Percentiles rank a stretch among this genome's conserved stretches.
phyloP scores from a whole-genome alignment of 495 filamentous ascomycete species.

The Aspergillus saccharolyticus region DNA sequence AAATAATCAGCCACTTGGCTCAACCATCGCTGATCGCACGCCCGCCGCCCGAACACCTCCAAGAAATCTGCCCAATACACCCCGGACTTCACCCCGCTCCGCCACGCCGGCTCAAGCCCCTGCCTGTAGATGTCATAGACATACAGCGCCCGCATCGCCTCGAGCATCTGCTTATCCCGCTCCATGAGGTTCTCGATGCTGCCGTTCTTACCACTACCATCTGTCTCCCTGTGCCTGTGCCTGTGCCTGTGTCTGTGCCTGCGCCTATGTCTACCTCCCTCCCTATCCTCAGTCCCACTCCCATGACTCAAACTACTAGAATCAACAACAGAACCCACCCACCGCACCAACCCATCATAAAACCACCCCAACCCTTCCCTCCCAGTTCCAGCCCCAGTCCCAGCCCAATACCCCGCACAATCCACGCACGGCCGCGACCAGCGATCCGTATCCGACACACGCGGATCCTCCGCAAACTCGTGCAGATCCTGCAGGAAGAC shows the following conservation, averaged over 20 bases:
- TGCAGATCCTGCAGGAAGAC: neutral
- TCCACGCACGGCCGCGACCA: neutral
- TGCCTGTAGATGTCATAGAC: neutral
- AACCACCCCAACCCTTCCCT: too few relatives aligned
- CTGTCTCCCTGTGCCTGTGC: too few relatives aligned
- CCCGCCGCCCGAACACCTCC: neutral
- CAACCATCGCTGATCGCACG: neutral
- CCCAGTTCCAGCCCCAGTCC: too few relatives aligned
- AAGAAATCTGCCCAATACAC: neutral
- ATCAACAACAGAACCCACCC: too few relatives aligned
- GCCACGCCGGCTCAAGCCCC: too few relatives aligned
- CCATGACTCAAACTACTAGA: too few relatives aligned
- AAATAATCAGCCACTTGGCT: neutral
- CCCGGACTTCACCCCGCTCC: neutral
- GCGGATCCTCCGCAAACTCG: neutral
- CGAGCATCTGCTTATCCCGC: neutral
- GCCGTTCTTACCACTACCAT: too few relatives aligned
- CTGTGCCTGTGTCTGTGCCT: too few relatives aligned
- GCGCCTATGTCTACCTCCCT: too few relatives aligned
- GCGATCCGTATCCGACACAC: neutral
- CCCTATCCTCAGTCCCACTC: too few relatives aligned
- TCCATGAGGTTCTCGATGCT: neutral
- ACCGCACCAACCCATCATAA: too few relatives aligned
- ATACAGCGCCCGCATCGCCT: neutral
- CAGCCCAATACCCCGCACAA: neutral